These are phyloP conservation scores for Sabuloglossum arenarium DNA, from an alignment of 495 filamentous ascomycete species.

Conservation along the genomic window DNA sequence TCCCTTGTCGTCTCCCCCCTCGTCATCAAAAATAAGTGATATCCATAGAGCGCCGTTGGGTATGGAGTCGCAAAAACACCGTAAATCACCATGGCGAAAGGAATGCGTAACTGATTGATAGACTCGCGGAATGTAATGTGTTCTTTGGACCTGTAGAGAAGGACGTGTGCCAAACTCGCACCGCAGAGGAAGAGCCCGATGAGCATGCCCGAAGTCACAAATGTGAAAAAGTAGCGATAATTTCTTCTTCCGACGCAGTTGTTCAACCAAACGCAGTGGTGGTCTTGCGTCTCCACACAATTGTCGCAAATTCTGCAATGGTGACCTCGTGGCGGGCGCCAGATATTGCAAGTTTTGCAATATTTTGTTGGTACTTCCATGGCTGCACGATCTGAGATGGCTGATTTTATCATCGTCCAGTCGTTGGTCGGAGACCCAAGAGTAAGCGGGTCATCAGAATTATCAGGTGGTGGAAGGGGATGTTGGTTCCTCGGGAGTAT, in stretches of 20 bases:
- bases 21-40: constrained; percentile 77
- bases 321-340: constrained; percentile 86
- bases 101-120: constrained; percentile 49
- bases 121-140: constrained; percentile 40
- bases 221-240: constrained; percentile 93
- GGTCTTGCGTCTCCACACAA: constrained; percentile 92
- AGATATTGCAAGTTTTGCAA: constrained; percentile 90
- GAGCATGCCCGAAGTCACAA: constrained; percentile 56
- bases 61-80: constrained; percentile 54
- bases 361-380: constrained; percentile 98
- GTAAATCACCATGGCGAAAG: constrained; percentile 81
- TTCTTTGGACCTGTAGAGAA: constrained; percentile 42
- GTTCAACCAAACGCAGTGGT: constrained; percentile 98
- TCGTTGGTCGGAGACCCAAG: constrained; percentile 70
- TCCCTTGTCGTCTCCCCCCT: constrained; percentile 89
- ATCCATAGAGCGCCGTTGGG: constrained; percentile 61
- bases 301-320: constrained; percentile 95
- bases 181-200: constrained; percentile 55
- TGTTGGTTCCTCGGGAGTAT: constrained; percentile 75
- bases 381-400: constrained; percentile 46
- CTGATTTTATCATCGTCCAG: constrained; percentile 75
- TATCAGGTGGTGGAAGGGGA: constrained; percentile 32
- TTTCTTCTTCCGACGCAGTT: constrained; percentile 95
- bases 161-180: constrained; percentile 57
- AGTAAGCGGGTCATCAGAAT: constrained; percentile 54